Conservation (phyloP, 306 rosid species). For the Macrotyloma uniflorum region DNA sequence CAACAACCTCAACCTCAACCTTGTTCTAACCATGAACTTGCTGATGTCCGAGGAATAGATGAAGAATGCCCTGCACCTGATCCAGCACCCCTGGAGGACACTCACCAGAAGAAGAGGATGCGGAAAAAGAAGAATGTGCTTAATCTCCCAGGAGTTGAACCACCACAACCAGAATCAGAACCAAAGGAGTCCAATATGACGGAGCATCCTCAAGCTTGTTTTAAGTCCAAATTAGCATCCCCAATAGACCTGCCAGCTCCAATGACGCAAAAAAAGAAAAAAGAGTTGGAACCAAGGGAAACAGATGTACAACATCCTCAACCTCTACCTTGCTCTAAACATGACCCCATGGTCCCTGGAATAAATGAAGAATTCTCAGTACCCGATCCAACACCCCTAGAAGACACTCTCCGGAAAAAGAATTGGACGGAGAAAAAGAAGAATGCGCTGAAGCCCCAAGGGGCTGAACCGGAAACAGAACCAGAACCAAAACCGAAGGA, state of each 20-base stretch:
- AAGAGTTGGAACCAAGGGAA: background rate
- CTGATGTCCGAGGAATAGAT: no score
- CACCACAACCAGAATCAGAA: no score
- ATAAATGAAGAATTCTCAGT: slow-evolving; percentile 1
- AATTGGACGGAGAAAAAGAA: slow-evolving; percentile 33
- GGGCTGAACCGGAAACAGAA: background rate
- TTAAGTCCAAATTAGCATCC: background rate
- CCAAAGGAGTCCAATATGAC: no score
- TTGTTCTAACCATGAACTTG: no score
- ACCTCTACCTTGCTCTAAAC: slow-evolving; percentile 15
- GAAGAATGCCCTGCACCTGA: no score
- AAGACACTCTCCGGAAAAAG: slow-evolving; percentile 48
- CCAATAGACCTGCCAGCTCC: background rate
- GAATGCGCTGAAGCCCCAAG: slow-evolving; percentile 37
- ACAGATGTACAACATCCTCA: background rate
- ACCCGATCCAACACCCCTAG: slow-evolving; percentile 48
- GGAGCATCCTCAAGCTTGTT: no score
- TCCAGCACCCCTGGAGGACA: no score
- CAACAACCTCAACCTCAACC: no score
- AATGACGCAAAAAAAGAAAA: slow-evolving; percentile 15
- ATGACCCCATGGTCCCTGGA: background rate
- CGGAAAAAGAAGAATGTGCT: no score
- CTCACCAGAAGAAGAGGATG: no score
- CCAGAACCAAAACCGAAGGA: slow-evolving; percentile 24
- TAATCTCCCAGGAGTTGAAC: no score